Base-by-base conservation (phyloP, 1,139 yeast species). In the Entelexis paramagnoliae region DNA sequence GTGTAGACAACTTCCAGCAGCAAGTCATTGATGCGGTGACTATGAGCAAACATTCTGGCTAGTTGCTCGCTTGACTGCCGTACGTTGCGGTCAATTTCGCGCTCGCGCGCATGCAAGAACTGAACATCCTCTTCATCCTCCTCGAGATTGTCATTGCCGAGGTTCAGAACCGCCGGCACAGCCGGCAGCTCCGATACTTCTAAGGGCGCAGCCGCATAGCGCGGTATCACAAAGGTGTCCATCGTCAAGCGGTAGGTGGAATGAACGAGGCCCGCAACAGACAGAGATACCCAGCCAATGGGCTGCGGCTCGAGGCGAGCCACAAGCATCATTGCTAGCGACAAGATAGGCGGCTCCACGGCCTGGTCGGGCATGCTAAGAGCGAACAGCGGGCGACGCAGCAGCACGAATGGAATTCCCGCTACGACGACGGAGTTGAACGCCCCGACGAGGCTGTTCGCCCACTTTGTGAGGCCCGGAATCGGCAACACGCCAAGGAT, bases 401-500 rank as follows among this genome's bases (percentile, higher is more conserved):
- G 13, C 19, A 42, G 20, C 14, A 32, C 38, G 14, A 4, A 14
- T 2, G 36, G 36, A 5, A 42, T 42, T 8, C 20, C 46, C 8
- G 46, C 35, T 4, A 42, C 36, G 3, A 42, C 17, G 6, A 32
- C n/a, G 4, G 46, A 30, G 14, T 42, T 42, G 36, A 30, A 11
- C 14, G 14, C 19, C 33, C 32, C 19, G 7, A 30, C 29, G 19
- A 30, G 3, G 7, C 8, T 7, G 16, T 32, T 32, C 2, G 36
- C 29, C 24, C 7, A 10, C 2, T 19, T 19, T 8, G 36, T 16
- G 14, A 42, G 19, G 4, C 46, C 46, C 11, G 46, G 46, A n/a
- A 42, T 42, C 10, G 46, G 46, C 19, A 42, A 17, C 10, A n/a
- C 29, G 13, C 46, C 46, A 4, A 42, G 26, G n/a, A 42, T 42